Conservation (phyloP, 306 rosid species). For the Dalbergia cochinchinensis region DNA sequence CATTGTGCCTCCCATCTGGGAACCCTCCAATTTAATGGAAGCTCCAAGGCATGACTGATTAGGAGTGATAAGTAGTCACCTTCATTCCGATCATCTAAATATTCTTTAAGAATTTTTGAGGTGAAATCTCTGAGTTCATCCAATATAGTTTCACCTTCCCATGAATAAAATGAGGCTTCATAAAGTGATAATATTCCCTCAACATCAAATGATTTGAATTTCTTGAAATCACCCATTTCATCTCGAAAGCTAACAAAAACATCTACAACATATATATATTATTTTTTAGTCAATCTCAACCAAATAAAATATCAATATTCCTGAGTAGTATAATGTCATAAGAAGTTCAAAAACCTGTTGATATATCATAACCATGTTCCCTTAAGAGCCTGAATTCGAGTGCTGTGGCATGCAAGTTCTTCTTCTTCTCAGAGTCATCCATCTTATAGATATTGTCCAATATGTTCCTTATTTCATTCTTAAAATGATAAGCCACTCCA, state of each 20-base stretch:
- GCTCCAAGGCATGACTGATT: too few relatives aligned
- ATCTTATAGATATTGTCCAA: too few relatives aligned
- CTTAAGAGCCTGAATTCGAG: constrained; percentile 47
- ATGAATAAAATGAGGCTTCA: constrained; percentile 45
- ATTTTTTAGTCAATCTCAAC: too few relatives aligned
- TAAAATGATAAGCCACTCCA: too few relatives aligned
- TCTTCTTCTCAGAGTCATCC: background rate
- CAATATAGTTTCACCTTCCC: constrained; percentile 44
- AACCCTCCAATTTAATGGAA: too few relatives aligned
- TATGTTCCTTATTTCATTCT: too few relatives aligned
- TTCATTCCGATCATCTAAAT: background rate
- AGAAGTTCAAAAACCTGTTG: background rate
- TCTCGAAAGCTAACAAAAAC: constrained; percentile 38
- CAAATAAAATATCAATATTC: too few relatives aligned
- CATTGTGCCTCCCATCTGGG: too few relatives aligned
- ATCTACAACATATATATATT: background rate
- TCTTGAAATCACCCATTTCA: constrained; percentile 30
- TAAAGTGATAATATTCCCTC: constrained; percentile 42
- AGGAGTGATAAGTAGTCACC: background rate
- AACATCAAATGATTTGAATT: background rate
- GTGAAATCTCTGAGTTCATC: constrained; percentile 43
- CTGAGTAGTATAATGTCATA: too few relatives aligned
- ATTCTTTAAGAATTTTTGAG: background rate
- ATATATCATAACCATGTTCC: constrained; percentile 43
- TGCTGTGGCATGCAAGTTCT: constrained; percentile 22